Evolutionary conservation across 2,329 filamentous ascomycete species (phyloP).

Genomic region (Trichoderma citrinoviride): DNA sequence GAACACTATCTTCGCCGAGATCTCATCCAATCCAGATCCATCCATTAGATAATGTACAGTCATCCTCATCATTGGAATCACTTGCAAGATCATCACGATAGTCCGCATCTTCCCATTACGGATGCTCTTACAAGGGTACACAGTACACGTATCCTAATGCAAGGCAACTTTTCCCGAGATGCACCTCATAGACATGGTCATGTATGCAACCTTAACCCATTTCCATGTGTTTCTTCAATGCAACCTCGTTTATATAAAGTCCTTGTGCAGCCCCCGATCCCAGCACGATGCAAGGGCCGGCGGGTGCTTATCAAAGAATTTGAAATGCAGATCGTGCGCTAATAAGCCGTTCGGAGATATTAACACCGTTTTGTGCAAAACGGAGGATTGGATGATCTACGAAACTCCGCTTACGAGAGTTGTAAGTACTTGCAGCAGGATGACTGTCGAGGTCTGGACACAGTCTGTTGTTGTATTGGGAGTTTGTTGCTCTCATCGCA

Average conservation of each 20-base stretch:
- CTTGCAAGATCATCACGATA: not conserved
- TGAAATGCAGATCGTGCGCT: not conserved
- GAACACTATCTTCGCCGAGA: not conserved
- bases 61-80: not conserved
- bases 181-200: too few relatives aligned
- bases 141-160: too few relatives aligned
- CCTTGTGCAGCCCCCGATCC: too few relatives aligned
- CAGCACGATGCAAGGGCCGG: too few relatives aligned
- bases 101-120: too few relatives aligned
- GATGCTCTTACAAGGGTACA: too few relatives aligned
- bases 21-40: not conserved
- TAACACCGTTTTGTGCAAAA: too few relatives aligned
- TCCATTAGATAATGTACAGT: not conserved
- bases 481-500: not conserved
- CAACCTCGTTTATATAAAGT: too few relatives aligned
- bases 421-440: not conserved
- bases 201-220: too few relatives aligned
- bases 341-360: not conserved
- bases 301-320: conserved; percentile 1
- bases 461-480: not conserved
- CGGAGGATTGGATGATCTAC: too few relatives aligned
- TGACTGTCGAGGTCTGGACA: too few relatives aligned
- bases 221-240: too few relatives aligned
- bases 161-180: not conserved
- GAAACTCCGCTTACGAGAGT: not conserved